Base-by-base conservation (phyloP, 331 rosid genomes). In the Telfairia occidentalis region DNA sequence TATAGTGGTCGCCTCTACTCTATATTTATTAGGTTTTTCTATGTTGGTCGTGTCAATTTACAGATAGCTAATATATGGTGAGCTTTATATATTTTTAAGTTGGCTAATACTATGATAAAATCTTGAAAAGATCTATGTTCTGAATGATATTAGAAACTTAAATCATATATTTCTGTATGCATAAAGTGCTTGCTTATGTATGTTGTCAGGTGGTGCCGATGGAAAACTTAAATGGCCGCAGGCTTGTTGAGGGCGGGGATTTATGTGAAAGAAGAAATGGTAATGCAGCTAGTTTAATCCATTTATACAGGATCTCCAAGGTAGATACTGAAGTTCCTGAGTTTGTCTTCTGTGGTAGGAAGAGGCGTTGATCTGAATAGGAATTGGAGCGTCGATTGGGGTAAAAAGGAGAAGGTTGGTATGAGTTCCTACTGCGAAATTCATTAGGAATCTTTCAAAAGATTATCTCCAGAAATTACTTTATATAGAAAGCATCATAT, bases 321-420 rank as follows among this genome's bases (percentile, higher is more conserved):
- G 75, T 74, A 75, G 70, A 67, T 29, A 63, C 61, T 71, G 76
- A 75, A 82, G 81, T 81, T 74, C 71, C 76, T 71, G 79, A 77
- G 55, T 69, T 74, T 85, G 67, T 79, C 8, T 58, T 69, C 67
- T 79, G 74, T 82, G 57, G 50, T 90, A 95, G 99, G 99, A 57
- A 92, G 99, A 85, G 99, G 99, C 75, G 97, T 95, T 84, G 99
- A 95, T 92, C 94, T 92, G 80, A 95, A 95, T 80, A 87, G 99
- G 55, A 95, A 95, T 77, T 95, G 99, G 99, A 90, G 97, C 49
- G 97, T 95, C 58, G 99, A 95, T 81, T 95, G 99, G 99, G 99
- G 99, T 71, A 90, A 95, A 85, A 95, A 95, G 80, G 99, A 92
- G 83, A 90, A 92, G 99, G 99, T 95, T 61, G 5, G 24, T 82